Conservation (phyloP, 2,329 filamentous ascomycete genomes). For the Graphilbum ipis-grandicollis region DNA sequence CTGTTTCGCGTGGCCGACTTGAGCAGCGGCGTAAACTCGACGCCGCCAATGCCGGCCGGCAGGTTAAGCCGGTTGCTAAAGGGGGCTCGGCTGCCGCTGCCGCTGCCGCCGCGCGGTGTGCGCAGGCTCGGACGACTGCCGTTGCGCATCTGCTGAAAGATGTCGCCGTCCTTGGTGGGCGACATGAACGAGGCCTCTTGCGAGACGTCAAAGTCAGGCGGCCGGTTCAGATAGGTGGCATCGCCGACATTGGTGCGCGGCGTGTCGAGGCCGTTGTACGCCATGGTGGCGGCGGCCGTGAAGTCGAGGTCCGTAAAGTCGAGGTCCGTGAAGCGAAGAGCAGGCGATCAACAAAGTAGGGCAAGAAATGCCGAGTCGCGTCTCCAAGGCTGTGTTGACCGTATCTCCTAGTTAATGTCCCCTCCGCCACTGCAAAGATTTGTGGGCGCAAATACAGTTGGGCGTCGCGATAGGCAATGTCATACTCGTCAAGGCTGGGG, state of each 20-base stretch:
- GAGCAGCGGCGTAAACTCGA: conserved; percentile 87
- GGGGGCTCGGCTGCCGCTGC: conserved; percentile 33
- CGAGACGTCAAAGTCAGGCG: conserved; percentile 65
- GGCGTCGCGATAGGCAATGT: no score
- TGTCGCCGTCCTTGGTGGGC: conserved; percentile 57
- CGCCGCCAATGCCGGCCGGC: conserved; percentile 43
- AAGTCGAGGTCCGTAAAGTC: no score
- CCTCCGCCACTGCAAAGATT: no score
- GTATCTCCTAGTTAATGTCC: no score
- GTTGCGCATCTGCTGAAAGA: conserved; percentile 60
- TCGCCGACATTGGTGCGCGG: conserved; percentile 74
- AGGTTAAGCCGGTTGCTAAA: conserved; percentile 58
- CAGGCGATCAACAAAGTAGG: no score
- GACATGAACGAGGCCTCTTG: conserved; percentile 78
- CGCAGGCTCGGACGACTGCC: conserved; percentile 42
- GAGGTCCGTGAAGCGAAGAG: no score
- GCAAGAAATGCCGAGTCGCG: no score
- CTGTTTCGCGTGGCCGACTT: conserved; percentile 62
- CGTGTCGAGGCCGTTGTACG: conserved; percentile 55
- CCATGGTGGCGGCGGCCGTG: conserved; percentile 31
- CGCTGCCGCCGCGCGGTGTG: conserved; percentile 47
- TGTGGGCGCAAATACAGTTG: no score
- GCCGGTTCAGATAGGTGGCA: conserved; percentile 58
- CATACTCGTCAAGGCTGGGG: background rate
- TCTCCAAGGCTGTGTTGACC: no score